phyloP scores from a whole-genome alignment of 306 rosid species.

The Cotoneaster glaucophyllus region DNA sequence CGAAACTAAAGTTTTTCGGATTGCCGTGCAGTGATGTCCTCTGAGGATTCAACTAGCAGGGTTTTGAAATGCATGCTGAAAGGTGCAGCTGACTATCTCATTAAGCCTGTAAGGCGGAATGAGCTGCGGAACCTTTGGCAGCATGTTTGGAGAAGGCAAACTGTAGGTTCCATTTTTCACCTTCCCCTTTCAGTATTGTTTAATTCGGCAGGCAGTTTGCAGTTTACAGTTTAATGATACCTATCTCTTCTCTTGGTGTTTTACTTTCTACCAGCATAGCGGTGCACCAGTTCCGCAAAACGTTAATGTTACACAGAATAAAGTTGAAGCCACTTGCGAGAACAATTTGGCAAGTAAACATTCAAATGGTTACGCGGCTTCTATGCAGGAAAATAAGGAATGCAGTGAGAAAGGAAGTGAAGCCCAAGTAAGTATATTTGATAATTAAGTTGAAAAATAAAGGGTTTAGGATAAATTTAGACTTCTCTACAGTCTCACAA shows the following conservation, averaged over 20 bases:
- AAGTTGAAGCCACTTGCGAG: constrained; percentile 32
- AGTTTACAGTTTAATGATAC: not conserved
- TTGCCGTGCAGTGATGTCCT: constrained; percentile 67
- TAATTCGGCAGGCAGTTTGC: not conserved
- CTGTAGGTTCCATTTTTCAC: constrained; percentile 39
- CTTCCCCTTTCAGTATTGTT: not conserved
- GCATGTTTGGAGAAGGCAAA: constrained; percentile 75
- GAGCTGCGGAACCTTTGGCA: constrained; percentile 74
- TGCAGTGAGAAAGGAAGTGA: constrained; percentile 45
- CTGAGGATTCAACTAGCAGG: constrained; percentile 50
- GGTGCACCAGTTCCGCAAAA: constrained; percentile 14
- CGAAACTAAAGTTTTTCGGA: constrained; percentile 14
- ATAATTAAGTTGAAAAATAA: no score
- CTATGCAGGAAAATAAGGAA: constrained; percentile 28
- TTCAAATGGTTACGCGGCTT: constrained; percentile 39
- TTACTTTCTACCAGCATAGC: constrained; percentile 20
- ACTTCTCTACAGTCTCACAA: no score
- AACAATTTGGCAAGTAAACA: constrained; percentile 40
- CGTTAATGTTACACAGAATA: constrained; percentile 17
- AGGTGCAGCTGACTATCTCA: constrained; percentile 76
- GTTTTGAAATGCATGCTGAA: constrained; percentile 64
- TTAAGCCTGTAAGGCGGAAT: constrained; percentile 74
- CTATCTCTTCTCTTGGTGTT: not conserved
- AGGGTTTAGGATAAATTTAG: no score
- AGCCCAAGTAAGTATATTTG: constrained; percentile 43